Evolutionary conservation across 176 grass and related monocot species (phyloP).

Genomic region (Hsuehochloa calcarea): DNA sequence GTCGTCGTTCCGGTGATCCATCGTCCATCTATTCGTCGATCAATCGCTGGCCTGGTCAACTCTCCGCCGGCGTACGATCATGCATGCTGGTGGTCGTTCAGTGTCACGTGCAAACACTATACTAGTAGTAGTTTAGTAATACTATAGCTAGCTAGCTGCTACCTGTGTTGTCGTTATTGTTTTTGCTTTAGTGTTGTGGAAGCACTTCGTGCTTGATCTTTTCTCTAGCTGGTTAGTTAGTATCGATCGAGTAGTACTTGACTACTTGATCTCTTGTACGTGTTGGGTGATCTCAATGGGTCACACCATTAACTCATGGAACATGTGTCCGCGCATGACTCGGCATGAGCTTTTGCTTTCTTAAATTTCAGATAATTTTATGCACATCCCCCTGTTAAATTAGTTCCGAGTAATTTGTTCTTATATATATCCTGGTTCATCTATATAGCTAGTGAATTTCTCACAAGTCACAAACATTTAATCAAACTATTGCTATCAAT

Average conservation of each 20-base stretch:
- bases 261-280: not conserved
- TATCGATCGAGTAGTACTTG: not conserved
- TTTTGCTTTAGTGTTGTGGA: conserved; percentile 24
- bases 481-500: not conserved
- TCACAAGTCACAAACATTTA: not conserved
- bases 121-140: not conserved
- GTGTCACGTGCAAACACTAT: not conserved
- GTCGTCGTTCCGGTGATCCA: conserved; percentile 26
- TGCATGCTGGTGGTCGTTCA: not conserved
- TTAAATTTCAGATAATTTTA: not conserved
- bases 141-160: not conserved
- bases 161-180: not conserved
- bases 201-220: not conserved
- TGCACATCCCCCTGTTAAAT: not conserved
- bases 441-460: not conserved
- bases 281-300: conserved; percentile 25
- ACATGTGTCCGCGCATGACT: not conserved
- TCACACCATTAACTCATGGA: conserved; percentile 28
- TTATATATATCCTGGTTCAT: not conserved
- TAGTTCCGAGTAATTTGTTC: not conserved
- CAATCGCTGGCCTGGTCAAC: not conserved
- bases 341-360: not conserved
- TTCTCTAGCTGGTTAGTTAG: not conserved
- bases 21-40: not conserved
- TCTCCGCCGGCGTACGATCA: not conserved